These are phyloP conservation scores for Amaranthus hypochondriacus DNA, from an alignment of 148 eudicot species.

Conservation along the genomic window DNA sequence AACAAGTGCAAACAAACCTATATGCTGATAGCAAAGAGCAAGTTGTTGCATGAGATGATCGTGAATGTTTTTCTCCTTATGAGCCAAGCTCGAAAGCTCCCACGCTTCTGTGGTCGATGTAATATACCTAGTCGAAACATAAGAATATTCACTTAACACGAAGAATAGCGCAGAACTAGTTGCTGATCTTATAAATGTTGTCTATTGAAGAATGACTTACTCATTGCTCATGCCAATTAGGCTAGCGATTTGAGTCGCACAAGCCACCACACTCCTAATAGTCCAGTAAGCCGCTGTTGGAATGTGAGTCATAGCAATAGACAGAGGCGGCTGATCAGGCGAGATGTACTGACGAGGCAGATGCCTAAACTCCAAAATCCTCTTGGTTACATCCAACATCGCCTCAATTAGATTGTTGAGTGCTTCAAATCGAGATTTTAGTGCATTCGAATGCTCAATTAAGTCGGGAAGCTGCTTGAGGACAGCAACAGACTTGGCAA, in stretches of 20 bases:
- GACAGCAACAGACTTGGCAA: slow-evolving; percentile 74
- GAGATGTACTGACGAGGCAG: slow-evolving; percentile 71
- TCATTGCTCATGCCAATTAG: slow-evolving; percentile 67
- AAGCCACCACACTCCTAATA: slow-evolving; percentile 74
- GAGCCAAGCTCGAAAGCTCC: slow-evolving; percentile 87
- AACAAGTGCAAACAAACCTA: slow-evolving; percentile 41
- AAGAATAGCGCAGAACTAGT: background rate
- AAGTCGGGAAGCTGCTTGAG: slow-evolving; percentile 74
- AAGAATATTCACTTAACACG: background rate
- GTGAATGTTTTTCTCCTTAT: slow-evolving; percentile 66
- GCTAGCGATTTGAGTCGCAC: slow-evolving; percentile 56
- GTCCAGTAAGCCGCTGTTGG: slow-evolving; percentile 97
- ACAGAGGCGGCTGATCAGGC: slow-evolving; percentile 58
- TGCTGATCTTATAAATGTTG: background rate
- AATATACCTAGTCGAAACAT: slow-evolving; percentile 28
- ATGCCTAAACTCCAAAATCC: slow-evolving; percentile 52
- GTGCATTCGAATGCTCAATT: slow-evolving; percentile 43
- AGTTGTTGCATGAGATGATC: slow-evolving; percentile 73
- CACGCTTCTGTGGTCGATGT: slow-evolving; percentile 81
- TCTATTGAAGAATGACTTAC: slow-evolving; percentile 37
- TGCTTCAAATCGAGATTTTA: slow-evolving; percentile 60
- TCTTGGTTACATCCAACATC: slow-evolving; percentile 59
- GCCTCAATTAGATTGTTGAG: slow-evolving; percentile 52
- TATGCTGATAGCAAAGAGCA: slow-evolving; percentile 55
- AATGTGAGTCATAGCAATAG: slow-evolving; percentile 51